phyloP scores from a whole-genome alignment of 306 rosid species.

The Phaseolus lunatus region DNA sequence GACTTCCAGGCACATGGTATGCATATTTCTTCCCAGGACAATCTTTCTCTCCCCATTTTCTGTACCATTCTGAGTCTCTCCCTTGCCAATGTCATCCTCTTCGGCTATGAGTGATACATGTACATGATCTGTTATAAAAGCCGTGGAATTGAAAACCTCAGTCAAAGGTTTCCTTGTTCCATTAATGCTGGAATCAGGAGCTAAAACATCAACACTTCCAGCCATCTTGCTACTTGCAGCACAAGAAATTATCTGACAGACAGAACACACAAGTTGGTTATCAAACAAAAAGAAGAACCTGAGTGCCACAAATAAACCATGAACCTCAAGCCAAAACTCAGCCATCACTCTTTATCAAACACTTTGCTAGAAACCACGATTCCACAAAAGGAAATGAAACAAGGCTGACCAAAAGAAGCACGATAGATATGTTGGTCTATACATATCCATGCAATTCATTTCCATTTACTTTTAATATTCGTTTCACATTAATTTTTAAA shows the following conservation, averaged over 20 bases:
- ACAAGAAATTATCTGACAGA: conserved; percentile 34
- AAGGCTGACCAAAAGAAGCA: background rate
- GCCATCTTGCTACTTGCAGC: conserved; percentile 43
- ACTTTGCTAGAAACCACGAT: background rate
- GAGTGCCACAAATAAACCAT: background rate
- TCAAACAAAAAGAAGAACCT: conserved; percentile 2
- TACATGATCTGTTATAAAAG: conserved; percentile 28
- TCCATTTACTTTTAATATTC: background rate
- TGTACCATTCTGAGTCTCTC: background rate
- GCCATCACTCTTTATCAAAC: conserved; percentile 13
- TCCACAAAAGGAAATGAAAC: background rate
- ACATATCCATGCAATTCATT: background rate
- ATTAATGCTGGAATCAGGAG: background rate
- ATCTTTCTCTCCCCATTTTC: conserved; percentile 50
- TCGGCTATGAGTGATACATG: conserved; percentile 19
- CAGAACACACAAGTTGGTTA: background rate
- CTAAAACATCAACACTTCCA: conserved; percentile 13
- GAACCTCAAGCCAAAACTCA: conserved; percentile 14
- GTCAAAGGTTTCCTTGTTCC: conserved; percentile 34
- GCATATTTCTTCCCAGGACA: conserved; percentile 73
- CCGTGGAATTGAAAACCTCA: conserved; percentile 38
- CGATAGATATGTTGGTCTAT: background rate
- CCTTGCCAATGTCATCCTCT: conserved; percentile 23
- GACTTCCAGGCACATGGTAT: conserved; percentile 66
- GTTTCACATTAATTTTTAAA: background rate